phyloP scores from a whole-genome alignment of 257 asterid species.

The Nicotiana knightiana region DNA sequence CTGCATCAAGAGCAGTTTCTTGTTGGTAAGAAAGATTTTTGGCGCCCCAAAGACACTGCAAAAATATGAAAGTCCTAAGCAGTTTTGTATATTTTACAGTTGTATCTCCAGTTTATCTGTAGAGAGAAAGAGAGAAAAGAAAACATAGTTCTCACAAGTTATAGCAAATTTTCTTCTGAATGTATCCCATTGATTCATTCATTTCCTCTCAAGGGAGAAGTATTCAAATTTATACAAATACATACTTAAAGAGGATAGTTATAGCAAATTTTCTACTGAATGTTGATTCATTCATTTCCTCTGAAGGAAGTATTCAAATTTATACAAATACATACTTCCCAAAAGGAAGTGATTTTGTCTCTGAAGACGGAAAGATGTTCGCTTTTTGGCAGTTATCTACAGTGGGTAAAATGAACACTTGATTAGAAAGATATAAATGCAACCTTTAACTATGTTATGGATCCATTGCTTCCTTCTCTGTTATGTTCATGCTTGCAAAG shows the following conservation, averaged over 20 bases:
- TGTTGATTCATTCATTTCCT: neutral
- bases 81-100: conserved; percentile 1
- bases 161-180: neutral
- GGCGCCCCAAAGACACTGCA: conserved; percentile 56
- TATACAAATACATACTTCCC: neutral
- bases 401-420: neutral
- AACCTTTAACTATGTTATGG: no score
- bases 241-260: neutral
- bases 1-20: conserved; percentile 72
- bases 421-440: no score
- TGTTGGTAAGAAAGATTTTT: conserved; percentile 69
- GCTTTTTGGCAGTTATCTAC: neutral
- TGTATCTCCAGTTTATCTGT: neutral
- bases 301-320: neutral
- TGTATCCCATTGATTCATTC: neutral
- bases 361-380: neutral
- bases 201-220: neutral
- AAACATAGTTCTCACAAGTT: neutral
- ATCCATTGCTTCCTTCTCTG: no score
- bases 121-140: neutral
- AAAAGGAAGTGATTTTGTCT: neutral
- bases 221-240: neutral
- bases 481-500: no score
- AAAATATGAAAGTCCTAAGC: conserved; percentile 11
- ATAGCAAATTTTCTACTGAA: neutral